Base-by-base conservation (phyloP, 2,329 filamentous ascomycete genomes). In the Venturia effusa region DNA sequence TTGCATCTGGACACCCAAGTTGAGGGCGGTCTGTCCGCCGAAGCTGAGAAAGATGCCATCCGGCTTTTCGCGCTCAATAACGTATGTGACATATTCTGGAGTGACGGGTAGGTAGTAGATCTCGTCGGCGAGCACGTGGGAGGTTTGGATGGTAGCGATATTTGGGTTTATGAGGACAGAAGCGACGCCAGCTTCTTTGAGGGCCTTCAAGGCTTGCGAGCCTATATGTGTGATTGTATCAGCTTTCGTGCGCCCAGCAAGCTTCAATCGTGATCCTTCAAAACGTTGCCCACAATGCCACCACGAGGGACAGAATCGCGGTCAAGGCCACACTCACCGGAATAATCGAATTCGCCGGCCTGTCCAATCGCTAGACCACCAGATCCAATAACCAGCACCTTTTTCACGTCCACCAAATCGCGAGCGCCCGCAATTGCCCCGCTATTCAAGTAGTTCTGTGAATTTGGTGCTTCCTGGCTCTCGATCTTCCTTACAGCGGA, bases 71-170 rank as follows among this genome's bases (percentile, higher is more conserved):
- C 89, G 88, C 81, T 97, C 92, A 75, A 99, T 97, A 67, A 99
- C 93, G 77, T 97, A 93, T 72, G 89, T 89, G 74, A 97, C 92
- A 79, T 97, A 99, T 83, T 97, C 93, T 68, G 93, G 89, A 22
- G 94, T 99, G 71, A 99, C 92, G 64, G 94, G 94, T 43, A 97
- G 88, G 78, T 97, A 97, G 83, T 97, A 97, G 72, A 97, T 89
- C 80, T 97, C 92, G 74, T 97, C 93, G 73, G 92, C 92, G 74
- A 97, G 88, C 72, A 88, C 88, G 82, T 97, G 93, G 76, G 95
- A 92, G 70, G 93, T 97, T 80, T 97, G 93, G 73, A 97, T 97
- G 65, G 94, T 97, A 66, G 93, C 93, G 75, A 97, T 97, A 76
- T 97, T 97, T 71, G 93, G 93, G 79, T 97, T 97, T 76, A 97